These are phyloP conservation scores for Gossypium anomalum DNA, from an alignment of 345 rosid genomes.

Conservation along the genomic window DNA sequence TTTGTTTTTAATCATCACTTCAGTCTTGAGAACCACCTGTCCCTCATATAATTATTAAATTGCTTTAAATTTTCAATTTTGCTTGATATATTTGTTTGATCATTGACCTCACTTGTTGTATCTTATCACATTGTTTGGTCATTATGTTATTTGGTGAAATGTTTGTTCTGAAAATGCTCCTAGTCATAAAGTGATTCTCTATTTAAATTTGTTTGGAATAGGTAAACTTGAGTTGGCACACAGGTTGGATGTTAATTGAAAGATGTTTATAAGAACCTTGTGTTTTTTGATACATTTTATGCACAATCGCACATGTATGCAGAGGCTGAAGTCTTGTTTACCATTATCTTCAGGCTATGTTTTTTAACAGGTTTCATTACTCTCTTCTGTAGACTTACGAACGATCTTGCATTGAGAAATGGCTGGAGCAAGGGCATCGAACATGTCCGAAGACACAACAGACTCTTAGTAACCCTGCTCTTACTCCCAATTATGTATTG, in stretches of 20 bases:
- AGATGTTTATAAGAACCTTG: neutral
- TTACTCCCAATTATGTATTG: slow-evolving; percentile 84
- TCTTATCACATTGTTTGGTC: neutral
- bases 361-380: slow-evolving; percentile 12
- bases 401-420: slow-evolving; percentile 88
- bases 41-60: neutral
- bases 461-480: slow-evolving; percentile 49
- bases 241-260: neutral
- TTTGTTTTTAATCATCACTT: slow-evolving; percentile 7
- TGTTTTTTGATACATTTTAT: neutral
- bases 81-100: neutral
- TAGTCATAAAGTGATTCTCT: neutral
- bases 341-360: neutral
- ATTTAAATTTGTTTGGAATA: slow-evolving; percentile 2
- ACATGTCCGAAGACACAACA: slow-evolving; percentile 96
- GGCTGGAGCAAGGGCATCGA: slow-evolving; percentile 80
- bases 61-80: neutral
- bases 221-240: neutral
- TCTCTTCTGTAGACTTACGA: slow-evolving; percentile 69
- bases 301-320: neutral
- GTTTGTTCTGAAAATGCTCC: neutral
- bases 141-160: neutral
- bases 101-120: slow-evolving; percentile 1
- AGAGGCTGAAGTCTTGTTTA: slow-evolving; percentile 1
- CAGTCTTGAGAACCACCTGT: neutral